Evolutionary conservation across 352 stramenopile genomes (phyloP), one percentile per base, ranked within the genome.

Genomic region (Pythium diclinum): DNA sequence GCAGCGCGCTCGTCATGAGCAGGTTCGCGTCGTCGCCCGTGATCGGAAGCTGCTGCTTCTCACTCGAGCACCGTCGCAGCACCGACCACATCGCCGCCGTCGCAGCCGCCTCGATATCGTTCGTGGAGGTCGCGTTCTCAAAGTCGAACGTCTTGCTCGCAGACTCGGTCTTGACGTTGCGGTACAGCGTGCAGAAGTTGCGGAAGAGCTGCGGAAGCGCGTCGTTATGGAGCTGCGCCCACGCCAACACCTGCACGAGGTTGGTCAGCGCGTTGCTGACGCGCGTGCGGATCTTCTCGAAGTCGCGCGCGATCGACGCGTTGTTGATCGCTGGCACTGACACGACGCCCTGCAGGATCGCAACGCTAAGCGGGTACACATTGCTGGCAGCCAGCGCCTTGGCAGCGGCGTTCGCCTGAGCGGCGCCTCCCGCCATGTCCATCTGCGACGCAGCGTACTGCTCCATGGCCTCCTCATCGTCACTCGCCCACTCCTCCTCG

Each of bases 381-480:
- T 69, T 72, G 46, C 76, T 91, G 5, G 63, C 69, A 21, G 73
- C 64, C 16, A 91, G 65, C 0, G 65, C 74, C 61, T 76, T 81
- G 10, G 66, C 72, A 0, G 69, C 61, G 19, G 48, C 88, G 25
- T 61, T 59, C 28, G 34, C 55, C 14, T 42, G 38, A 42, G 44
- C 51, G 3, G 53, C 30, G 6, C 33, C 30, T 42, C 36, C 70
- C 4, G 70, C 64, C 0, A 67, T 73, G 17, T 94, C 80, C 85
- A 90, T 88, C 55, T 92, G 83, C 21, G 75, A 78, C 3, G 76
- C 71, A 0, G 85, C 85, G 54, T 82, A 86, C 68, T 89, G 75
- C 61, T 94, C 87, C 87, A 96, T 96, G 25, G 81, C 86, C 42
- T 96, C 87, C 74, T 96, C 87, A 46, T 96, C 87, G 23, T 96